A percentile compares a stretch with the other conserved stretches of the same genome.
These are phyloP conservation scores for Jamesozyma gamospora DNA, from an alignment of 805 yeast species.

Conservation along the genomic window DNA sequence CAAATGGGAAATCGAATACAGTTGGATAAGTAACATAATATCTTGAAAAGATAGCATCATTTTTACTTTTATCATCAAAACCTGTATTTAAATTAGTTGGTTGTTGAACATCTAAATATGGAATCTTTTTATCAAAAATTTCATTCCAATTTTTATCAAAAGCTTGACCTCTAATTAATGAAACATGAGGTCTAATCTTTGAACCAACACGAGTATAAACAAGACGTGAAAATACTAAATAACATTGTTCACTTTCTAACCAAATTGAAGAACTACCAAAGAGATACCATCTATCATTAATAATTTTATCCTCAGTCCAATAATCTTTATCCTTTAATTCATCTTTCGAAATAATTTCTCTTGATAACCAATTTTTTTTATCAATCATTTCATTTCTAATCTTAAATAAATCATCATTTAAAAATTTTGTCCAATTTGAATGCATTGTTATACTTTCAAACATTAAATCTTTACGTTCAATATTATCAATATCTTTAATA, in stretches of 20 bases:
- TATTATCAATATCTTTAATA: background rate
- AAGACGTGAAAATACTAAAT: constrained; percentile 30
- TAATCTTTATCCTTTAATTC: background rate
- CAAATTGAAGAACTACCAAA: constrained; percentile 39
- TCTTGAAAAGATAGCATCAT: constrained; percentile 2
- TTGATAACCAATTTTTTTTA: constrained; percentile 1
- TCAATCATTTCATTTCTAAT: constrained; percentile 4
- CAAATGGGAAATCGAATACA: constrained; percentile 1
- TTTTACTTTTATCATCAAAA: constrained; percentile 15
- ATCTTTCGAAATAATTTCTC: background rate
- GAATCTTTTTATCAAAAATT: constrained; percentile 9
- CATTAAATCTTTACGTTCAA: constrained; percentile 8
- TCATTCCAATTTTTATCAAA: constrained; percentile 38
- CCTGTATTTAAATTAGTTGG: constrained; percentile 21
- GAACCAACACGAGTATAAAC: background rate
- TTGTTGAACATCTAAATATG: constrained; percentile 22
- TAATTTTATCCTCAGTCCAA: constrained; percentile 3
- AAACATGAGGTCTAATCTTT: constrained; percentile 11
- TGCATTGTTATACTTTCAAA: constrained; percentile 6
- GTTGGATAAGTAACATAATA: constrained; percentile 6
- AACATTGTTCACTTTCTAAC: constrained; percentile 41
- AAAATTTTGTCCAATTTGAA: constrained; percentile 2
- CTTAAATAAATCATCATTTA: constrained; percentile 6
- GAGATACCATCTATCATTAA: constrained; percentile 27
- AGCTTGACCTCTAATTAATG: constrained; percentile 35